Conservation (phyloP, 2,329 filamentous ascomycete genomes). For the Claviceps cyperi region DNA sequence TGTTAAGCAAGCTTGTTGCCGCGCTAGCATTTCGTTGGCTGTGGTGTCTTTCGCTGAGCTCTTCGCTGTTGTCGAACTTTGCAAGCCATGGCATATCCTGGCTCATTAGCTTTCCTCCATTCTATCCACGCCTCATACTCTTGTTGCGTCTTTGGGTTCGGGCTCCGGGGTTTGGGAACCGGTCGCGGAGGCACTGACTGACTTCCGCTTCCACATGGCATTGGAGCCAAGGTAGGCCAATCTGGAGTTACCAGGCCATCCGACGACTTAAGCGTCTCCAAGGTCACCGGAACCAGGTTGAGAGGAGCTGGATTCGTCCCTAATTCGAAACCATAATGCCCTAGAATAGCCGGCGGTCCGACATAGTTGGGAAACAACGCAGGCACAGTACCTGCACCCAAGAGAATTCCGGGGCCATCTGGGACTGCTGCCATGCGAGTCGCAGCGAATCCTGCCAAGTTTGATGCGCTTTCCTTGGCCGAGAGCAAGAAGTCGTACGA, state of each 20-base stretch:
- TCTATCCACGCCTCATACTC: constrained; percentile 34
- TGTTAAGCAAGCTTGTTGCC: not conserved
- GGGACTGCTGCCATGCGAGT: not conserved
- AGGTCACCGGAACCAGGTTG: not conserved
- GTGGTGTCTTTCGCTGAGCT: constrained; percentile 13
- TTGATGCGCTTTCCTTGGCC: not conserved
- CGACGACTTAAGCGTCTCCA: not conserved
- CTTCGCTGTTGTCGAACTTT: constrained; percentile 28
- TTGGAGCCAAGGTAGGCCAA: not conserved
- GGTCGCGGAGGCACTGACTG: constrained; percentile 7
- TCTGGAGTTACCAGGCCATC: too few relatives aligned
- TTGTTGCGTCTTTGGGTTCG: constrained; percentile 27
- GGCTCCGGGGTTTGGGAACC: constrained; percentile 26
- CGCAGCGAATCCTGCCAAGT: not conserved
- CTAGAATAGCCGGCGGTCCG: not conserved
- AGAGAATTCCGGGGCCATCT: not conserved
- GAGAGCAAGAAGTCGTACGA: not conserved
- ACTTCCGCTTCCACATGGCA: not conserved
- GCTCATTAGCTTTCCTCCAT: constrained; percentile 32
- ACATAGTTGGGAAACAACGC: not conserved
- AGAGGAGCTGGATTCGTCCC: not conserved
- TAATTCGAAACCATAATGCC: not conserved
- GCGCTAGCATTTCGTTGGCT: constrained; percentile 1
- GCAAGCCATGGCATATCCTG: constrained; percentile 32
- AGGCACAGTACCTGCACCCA: not conserved